These are phyloP conservation scores for Phytophthora macrochlamydospora DNA, from an alignment of 352 stramenopile genomes.

Conservation along the genomic window DNA sequence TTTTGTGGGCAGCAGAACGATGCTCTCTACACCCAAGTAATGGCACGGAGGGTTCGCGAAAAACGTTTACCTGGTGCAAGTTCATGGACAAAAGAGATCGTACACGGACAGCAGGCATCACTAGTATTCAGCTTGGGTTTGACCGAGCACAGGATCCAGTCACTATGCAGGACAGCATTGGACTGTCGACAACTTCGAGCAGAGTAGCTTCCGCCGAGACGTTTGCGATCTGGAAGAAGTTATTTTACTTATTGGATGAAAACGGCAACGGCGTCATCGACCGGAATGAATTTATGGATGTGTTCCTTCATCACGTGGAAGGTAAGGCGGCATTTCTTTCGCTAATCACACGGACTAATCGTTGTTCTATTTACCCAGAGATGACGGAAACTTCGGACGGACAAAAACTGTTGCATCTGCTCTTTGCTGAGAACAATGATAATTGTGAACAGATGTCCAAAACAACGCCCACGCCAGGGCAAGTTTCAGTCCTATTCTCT, in stretches of 20 bases:
- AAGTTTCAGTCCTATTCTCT: conserved; percentile 49
- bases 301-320: conserved; percentile 45
- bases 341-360: too few relatives aligned
- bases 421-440: conserved; percentile 26
- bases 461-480: conserved; percentile 1
- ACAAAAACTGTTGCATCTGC: conserved; percentile 41
- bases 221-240: conserved; percentile 63
- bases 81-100: conserved; percentile 27
- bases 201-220: conserved; percentile 27
- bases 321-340: conserved; percentile 23
- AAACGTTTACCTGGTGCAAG: conserved; percentile 23
- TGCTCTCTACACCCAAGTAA: conserved; percentile 8
- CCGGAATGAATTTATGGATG: conserved; percentile 53
- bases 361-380: conserved; percentile 18
- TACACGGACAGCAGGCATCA: conserved; percentile 16
- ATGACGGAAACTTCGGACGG: conserved; percentile 44
- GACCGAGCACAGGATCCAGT: neutral
- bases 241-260: conserved; percentile 70
- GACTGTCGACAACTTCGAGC: neutral
- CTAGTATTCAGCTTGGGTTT: conserved; percentile 27
- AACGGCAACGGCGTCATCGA: conserved; percentile 65
- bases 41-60: neutral
- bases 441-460: neutral
- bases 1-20: conserved; percentile 9
- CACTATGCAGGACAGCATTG: neutral